phyloP scores from a whole-genome alignment of 768 basidiomycete species.

The Tylopilus sp. region DNA sequence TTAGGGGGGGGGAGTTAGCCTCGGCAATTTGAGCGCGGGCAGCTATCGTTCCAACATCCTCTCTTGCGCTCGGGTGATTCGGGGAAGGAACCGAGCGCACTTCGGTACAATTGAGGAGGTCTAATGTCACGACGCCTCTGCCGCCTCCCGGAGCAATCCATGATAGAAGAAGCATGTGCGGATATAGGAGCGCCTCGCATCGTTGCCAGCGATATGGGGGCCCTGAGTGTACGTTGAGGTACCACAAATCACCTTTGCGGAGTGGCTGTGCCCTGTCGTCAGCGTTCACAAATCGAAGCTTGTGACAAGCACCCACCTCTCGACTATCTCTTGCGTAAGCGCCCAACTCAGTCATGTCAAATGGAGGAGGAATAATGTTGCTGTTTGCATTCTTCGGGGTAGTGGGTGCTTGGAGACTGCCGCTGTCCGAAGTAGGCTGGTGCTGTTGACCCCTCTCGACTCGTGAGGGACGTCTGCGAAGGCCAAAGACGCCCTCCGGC shows the following conservation, averaged over 20 bases:
- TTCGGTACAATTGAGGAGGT: conserved; percentile 81
- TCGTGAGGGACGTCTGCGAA: conserved; percentile 32
- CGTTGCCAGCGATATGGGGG: conserved; percentile 79
- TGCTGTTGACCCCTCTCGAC: conserved; percentile 19
- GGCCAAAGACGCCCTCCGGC: conserved; percentile 32
- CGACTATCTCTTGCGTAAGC: conserved; percentile 38
- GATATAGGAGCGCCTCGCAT: conserved; percentile 79
- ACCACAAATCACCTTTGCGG: conserved; percentile 84
- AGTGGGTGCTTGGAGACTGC: conserved; percentile 11
- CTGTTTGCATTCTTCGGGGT: conserved; percentile 31
- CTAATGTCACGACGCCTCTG: conserved; percentile 80
- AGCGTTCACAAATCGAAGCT: conserved; percentile 3
- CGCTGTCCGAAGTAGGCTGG: conserved; percentile 10
- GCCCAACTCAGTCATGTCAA: conserved; percentile 46
- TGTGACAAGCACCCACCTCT: conserved; percentile 35
- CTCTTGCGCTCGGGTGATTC: conserved; percentile 72
- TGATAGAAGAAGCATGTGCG: conserved; percentile 78
- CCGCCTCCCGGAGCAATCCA: conserved; percentile 86
- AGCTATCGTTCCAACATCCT: conserved; percentile 85
- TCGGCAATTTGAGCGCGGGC: conserved; percentile 55
- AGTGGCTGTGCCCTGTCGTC: conserved; percentile 56
- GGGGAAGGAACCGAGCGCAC: conserved; percentile 83
- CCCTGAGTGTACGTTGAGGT: conserved; percentile 84
- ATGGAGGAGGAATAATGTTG: conserved; percentile 40
- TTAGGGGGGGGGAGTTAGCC: conserved; percentile 44